Conservation (phyloP, 306 rosid genomes). For the Alnus glutinosa region DNA sequence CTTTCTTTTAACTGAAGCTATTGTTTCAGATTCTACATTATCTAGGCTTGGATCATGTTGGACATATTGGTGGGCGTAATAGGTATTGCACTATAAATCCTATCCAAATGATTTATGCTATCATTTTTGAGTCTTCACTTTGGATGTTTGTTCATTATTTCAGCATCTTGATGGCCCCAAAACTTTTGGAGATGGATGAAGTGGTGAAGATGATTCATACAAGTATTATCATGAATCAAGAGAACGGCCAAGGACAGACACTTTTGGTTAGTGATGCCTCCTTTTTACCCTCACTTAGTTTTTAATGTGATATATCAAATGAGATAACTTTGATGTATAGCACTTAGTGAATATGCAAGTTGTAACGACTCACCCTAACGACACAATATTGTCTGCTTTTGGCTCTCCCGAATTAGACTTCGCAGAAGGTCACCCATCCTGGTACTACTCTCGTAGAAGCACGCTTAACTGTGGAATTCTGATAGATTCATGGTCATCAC, state of each 20-base stretch:
- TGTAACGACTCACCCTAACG: too few relatives aligned
- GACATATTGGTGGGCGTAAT: constrained; percentile 92
- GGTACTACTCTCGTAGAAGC: too few relatives aligned
- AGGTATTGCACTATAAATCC: constrained; percentile 52
- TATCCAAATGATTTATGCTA: constrained; percentile 15
- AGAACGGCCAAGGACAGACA: constrained; percentile 52
- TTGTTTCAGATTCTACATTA: constrained; percentile 92
- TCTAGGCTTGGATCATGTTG: constrained; percentile 97
- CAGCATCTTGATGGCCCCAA: constrained; percentile 81
- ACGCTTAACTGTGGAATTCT: too few relatives aligned
- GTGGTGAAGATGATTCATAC: constrained; percentile 78
- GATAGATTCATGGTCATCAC: too few relatives aligned
- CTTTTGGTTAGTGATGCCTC: constrained; percentile 73
- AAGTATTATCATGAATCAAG: constrained; percentile 44
- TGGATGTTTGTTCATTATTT: constrained; percentile 38
- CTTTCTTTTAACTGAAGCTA: constrained; percentile 43
- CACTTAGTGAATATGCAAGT: not conserved
- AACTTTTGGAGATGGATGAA: constrained; percentile 93
- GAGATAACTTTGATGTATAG: not conserved
- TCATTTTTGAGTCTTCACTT: constrained; percentile 33
- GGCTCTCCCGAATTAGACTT: too few relatives aligned
- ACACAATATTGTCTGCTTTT: too few relatives aligned
- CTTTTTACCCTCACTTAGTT: constrained; percentile 13
- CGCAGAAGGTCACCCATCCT: too few relatives aligned
- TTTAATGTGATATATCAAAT: constrained; percentile 17